Conservation (phyloP, 139 green algal genomes). For the Spirogloea muscicola region DNA sequence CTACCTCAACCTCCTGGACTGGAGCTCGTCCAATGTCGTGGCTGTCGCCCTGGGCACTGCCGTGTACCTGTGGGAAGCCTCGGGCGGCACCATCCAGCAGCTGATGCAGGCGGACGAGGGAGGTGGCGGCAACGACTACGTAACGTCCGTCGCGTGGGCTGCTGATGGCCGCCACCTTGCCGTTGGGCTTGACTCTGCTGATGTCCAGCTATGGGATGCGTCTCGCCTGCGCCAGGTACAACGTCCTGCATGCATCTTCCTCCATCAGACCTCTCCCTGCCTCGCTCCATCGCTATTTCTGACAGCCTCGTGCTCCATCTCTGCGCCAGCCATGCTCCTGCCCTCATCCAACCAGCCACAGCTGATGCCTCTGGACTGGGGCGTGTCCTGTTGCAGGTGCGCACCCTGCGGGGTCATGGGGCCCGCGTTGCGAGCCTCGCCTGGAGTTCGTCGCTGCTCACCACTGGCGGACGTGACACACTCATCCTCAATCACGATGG, state of each 20-base stretch:
- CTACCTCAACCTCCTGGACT: conserved; percentile 98
- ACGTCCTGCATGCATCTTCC: background rate
- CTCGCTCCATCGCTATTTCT: background rate
- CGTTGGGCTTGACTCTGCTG: conserved; percentile 61
- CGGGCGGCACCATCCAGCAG: conserved; percentile 74
- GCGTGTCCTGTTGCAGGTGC: too few relatives aligned
- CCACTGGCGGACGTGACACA: conserved; percentile 74
- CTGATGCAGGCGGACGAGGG: conserved; percentile 56
- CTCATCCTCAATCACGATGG: conserved; percentile 84
- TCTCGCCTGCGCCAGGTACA: conserved; percentile 50
- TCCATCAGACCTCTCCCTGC: background rate
- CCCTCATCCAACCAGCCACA: too few relatives aligned
- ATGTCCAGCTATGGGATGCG: conserved; percentile 87
- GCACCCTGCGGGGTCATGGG: conserved; percentile 78
- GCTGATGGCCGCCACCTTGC: conserved; percentile 84
- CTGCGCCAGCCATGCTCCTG: too few relatives aligned
- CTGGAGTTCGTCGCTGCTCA: conserved; percentile 75
- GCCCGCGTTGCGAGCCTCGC: conserved; percentile 74
- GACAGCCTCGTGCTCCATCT: background rate
- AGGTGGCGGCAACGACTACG: conserved; percentile 62
- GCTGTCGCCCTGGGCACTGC: conserved; percentile 78
- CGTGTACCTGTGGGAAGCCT: conserved; percentile 94
- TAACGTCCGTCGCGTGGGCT: conserved; percentile 82
- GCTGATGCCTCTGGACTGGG: too few relatives aligned
- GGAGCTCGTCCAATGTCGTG: conserved; percentile 77